phyloP scores from a whole-genome alignment of 169 alveolate species.

The Eimeria nieschulzi region DNA sequence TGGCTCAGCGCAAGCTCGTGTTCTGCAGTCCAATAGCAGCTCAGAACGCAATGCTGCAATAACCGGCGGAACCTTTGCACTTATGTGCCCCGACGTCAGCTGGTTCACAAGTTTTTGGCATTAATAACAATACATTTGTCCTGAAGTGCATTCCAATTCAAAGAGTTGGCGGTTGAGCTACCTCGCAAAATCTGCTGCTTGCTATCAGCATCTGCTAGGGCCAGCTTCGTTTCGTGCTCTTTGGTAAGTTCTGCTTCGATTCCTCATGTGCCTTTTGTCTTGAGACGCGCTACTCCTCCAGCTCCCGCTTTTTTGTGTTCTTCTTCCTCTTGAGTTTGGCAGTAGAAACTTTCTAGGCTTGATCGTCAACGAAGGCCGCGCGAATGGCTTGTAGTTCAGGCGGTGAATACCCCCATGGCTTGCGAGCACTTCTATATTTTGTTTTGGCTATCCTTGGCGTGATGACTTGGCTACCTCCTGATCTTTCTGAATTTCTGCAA shows the following conservation, averaged over 20 bases:
- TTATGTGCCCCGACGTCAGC: background rate
- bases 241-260: constrained; percentile 31
- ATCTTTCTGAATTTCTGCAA: constrained; percentile 35
- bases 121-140: too few relatives aligned
- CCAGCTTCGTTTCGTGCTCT: constrained; percentile 37
- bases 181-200: constrained; percentile 26
- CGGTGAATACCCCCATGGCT: too few relatives aligned
- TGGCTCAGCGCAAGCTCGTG: constrained; percentile 33
- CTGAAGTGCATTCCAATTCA: too few relatives aligned
- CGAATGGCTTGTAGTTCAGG: too few relatives aligned
- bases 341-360: background rate
- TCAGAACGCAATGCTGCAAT: background rate
- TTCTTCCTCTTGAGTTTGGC: constrained; percentile 18
- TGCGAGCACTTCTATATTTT: too few relatives aligned
- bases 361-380: background rate
- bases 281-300: constrained; percentile 6
- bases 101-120: too few relatives aligned
- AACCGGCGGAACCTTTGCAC: background rate
- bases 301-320: constrained; percentile 20
- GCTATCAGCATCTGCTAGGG: constrained; percentile 17
- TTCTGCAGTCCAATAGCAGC: constrained; percentile 12
- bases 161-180: background rate
- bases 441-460: background rate
- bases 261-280: constrained; percentile 25
- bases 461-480: constrained; percentile 35